Conservation (phyloP, 2,329 filamentous ascomycete genomes). For the Pyricularia grisea region DNA sequence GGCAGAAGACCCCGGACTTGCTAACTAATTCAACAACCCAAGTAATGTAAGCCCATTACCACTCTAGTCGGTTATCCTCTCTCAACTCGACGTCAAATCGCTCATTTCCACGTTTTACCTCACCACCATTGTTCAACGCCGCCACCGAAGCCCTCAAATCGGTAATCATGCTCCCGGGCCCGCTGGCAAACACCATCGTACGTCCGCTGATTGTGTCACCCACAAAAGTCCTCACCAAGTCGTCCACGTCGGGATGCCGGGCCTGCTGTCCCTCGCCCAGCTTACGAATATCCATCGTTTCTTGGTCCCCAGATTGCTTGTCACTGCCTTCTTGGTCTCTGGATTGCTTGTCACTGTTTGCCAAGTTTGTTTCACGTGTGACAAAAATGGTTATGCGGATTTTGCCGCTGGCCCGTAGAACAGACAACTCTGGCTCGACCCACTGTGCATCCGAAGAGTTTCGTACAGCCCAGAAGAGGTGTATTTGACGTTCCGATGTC, state of each 20-base stretch:
- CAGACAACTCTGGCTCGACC: constrained; percentile 45
- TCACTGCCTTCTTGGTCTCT: too few relatives aligned
- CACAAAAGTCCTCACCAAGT: constrained; percentile 39
- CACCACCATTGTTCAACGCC: constrained; percentile 36
- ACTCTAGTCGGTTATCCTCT: constrained; percentile 52
- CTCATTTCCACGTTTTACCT: constrained; percentile 49
- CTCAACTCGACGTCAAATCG: constrained; percentile 45
- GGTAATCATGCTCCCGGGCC: constrained; percentile 50
- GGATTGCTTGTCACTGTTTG: constrained; percentile 8
- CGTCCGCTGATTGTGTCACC: constrained; percentile 33
- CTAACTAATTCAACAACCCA: neutral
- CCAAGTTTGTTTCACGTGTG: constrained; percentile 37
- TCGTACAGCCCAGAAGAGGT: constrained; percentile 58
- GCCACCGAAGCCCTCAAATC: constrained; percentile 47
- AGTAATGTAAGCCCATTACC: constrained; percentile 16
- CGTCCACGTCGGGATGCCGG: constrained; percentile 30
- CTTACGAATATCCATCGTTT: neutral
- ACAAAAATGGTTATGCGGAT: constrained; percentile 49
- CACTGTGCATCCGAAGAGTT: constrained; percentile 44
- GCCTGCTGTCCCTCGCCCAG: constrained; percentile 4
- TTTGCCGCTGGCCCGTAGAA: constrained; percentile 29
- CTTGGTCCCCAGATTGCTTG: constrained; percentile 7
- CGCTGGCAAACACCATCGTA: constrained; percentile 50
- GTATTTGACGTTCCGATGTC: constrained; percentile 32
- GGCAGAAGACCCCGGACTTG: too few relatives aligned